These are phyloP conservation scores for Pythium aquatile DNA, from an alignment of 352 stramenopile genomes.

Conservation along the genomic window DNA sequence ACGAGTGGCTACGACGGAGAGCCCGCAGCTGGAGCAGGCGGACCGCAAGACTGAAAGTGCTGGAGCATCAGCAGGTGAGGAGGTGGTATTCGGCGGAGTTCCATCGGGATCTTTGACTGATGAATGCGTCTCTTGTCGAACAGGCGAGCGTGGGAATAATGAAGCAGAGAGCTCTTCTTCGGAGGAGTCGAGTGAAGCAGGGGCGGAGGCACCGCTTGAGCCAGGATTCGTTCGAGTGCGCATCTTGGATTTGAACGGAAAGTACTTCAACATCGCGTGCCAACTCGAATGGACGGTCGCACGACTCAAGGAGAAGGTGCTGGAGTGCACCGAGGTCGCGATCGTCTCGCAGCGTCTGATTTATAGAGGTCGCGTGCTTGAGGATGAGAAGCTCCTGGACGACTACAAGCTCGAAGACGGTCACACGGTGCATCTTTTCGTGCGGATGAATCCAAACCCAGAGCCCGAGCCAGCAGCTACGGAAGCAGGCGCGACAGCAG, in stretches of 20 bases:
- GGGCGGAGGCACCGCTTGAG: slow-evolving; percentile 19
- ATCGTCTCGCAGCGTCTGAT: slow-evolving; percentile 86
- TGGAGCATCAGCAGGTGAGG: neutral
- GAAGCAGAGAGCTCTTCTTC: neutral
- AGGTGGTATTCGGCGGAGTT: too few species aligned
- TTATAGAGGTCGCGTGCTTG: slow-evolving; percentile 88
- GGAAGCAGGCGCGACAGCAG: slow-evolving; percentile 16
- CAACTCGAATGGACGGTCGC: slow-evolving; percentile 62
- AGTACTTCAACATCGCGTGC: slow-evolving; percentile 78
- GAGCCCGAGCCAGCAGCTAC: slow-evolving; percentile 46
- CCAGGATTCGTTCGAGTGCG: slow-evolving; percentile 56
- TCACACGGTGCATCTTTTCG: slow-evolving; percentile 91
- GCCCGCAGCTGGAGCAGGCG: slow-evolving; percentile 15
- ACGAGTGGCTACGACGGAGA: neutral
- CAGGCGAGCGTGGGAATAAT: neutral
- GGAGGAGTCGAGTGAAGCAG: slow-evolving; percentile 10
- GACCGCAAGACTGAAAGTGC: slow-evolving; percentile 15
- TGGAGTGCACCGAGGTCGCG: slow-evolving; percentile 69
- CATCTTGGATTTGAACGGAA: slow-evolving; percentile 84
- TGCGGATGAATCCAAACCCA: slow-evolving; percentile 57
- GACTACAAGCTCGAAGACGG: slow-evolving; percentile 91
- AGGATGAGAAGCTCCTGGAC: slow-evolving; percentile 67
- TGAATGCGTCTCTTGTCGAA: neutral
- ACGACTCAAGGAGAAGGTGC: slow-evolving; percentile 67
- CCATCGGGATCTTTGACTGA: neutral